Evolutionary conservation across 495 filamentous ascomycete genomes (phyloP).

Genomic region (Lentithecium fluviatile): DNA sequence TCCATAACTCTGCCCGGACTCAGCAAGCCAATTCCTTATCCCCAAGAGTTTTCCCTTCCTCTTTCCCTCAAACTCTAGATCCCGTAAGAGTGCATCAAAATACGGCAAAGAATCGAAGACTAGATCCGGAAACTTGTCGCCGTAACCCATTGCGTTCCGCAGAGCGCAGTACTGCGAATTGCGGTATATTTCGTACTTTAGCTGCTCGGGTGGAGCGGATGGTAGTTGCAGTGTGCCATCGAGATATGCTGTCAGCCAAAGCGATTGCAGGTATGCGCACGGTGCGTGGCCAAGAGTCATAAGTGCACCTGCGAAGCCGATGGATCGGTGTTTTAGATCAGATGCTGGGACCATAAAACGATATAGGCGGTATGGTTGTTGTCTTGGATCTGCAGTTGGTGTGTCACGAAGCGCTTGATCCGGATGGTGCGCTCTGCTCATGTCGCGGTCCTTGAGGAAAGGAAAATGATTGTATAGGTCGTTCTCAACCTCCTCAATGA

Average conservation of each 20-base stretch:
- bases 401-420: constrained; percentile 14
- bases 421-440: constrained; percentile 25
- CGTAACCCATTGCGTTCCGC: constrained; percentile 28
- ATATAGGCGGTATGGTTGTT: constrained; percentile 48
- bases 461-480: constrained; percentile 14
- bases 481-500: constrained; percentile 10
- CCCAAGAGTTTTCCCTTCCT: constrained; percentile 24
- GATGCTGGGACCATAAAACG: constrained; percentile 70
- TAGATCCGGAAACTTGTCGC: constrained; percentile 33
- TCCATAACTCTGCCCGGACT: constrained; percentile 27
- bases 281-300: constrained; percentile 63
- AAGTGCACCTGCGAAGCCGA: constrained; percentile 66
- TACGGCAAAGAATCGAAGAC: constrained; percentile 36
- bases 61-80: constrained; percentile 30
- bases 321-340: constrained; percentile 54
- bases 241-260: constrained; percentile 70
- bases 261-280: constrained; percentile 64
- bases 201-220: neutral
- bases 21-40: constrained; percentile 4
- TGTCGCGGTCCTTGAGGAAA: constrained; percentile 25
- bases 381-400: constrained; percentile 3
- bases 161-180: constrained; percentile 30
- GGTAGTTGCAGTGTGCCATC: constrained; percentile 27
- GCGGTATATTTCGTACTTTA: constrained; percentile 24
- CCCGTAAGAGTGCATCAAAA: constrained; percentile 29